phyloP scores from a whole-genome alignment of 75 land plant species.

The Sequoia sempervirens region DNA sequence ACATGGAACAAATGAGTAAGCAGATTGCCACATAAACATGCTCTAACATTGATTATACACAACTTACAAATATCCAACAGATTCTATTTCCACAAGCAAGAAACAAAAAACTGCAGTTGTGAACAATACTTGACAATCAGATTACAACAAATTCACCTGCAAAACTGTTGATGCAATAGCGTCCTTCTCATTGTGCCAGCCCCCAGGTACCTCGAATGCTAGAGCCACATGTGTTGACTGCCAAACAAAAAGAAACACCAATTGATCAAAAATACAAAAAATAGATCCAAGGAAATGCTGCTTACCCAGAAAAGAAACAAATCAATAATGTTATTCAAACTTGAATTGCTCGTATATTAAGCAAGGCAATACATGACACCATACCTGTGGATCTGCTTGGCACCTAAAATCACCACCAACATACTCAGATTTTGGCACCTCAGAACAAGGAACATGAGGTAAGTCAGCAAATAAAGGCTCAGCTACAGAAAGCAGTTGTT shows the following conservation, averaged over 20 bases:
- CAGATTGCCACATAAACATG: not conserved
- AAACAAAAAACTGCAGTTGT: not conserved
- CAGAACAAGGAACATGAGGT: slow-evolving; percentile 36
- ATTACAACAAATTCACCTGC: slow-evolving; percentile 39
- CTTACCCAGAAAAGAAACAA: not conserved
- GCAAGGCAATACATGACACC: not conserved
- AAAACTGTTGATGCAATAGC: slow-evolving; percentile 73
- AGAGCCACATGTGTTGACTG: slow-evolving; percentile 89
- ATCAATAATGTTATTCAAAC: not conserved
- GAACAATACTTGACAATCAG: not conserved
- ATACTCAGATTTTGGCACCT: slow-evolving; percentile 63
- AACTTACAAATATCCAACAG: not conserved
- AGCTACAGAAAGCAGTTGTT: slow-evolving; percentile 67
- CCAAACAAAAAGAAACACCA: slow-evolving; percentile 3
- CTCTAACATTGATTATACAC: not conserved
- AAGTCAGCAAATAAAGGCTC: slow-evolving; percentile 84
- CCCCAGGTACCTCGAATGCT: slow-evolving; percentile 95
- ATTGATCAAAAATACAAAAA: not conserved
- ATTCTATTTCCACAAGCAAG: not conserved
- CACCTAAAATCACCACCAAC: slow-evolving; percentile 87
- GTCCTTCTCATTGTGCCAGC: slow-evolving; percentile 90
- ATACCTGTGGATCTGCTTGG: slow-evolving; percentile 71
- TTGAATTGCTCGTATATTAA: not conserved
- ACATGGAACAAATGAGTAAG: not conserved
- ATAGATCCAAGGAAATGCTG: not conserved